Percentiles rank a stretch among this genome's conserved stretches.
phyloP scores from a whole-genome alignment of 306 rosid species.

The Abrus pulchellus region DNA sequence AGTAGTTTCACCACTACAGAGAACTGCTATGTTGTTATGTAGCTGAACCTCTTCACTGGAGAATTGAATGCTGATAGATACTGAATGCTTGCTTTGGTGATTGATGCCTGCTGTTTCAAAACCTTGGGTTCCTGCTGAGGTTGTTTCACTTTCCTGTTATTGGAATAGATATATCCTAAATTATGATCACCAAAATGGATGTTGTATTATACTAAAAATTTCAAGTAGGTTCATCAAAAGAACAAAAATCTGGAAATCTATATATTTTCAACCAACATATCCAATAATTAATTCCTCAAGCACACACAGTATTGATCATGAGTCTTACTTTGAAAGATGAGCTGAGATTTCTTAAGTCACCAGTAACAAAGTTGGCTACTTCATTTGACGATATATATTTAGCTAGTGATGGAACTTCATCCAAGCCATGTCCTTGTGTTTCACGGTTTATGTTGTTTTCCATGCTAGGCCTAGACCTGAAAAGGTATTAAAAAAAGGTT shows the following conservation, averaged over 20 bases:
- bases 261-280: background rate
- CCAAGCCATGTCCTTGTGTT: conserved; percentile 33
- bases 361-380: conserved; percentile 54
- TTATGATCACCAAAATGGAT: conserved; percentile 1
- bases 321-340: conserved; percentile 52
- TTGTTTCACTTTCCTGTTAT: conserved; percentile 56
- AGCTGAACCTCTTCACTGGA: conserved; percentile 53
- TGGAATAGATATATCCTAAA: background rate
- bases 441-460: conserved; percentile 45
- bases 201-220: background rate
- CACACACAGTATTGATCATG: background rate
- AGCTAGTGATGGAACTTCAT: conserved; percentile 63
- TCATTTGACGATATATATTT: conserved; percentile 60
- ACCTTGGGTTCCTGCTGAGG: conserved; percentile 29
- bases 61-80: conserved; percentile 74
- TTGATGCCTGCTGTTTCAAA: conserved; percentile 39
- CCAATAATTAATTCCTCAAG: background rate
- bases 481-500: background rate
- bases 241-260: background rate
- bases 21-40: conserved; percentile 41
- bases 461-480: conserved; percentile 48
- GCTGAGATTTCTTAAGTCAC: conserved; percentile 34
- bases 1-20: conserved; percentile 54
- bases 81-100: conserved; percentile 61
- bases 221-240: background rate